Evolutionary conservation across 805 yeast species (phyloP).

Genomic region (Deakozyma indianensis): DNA sequence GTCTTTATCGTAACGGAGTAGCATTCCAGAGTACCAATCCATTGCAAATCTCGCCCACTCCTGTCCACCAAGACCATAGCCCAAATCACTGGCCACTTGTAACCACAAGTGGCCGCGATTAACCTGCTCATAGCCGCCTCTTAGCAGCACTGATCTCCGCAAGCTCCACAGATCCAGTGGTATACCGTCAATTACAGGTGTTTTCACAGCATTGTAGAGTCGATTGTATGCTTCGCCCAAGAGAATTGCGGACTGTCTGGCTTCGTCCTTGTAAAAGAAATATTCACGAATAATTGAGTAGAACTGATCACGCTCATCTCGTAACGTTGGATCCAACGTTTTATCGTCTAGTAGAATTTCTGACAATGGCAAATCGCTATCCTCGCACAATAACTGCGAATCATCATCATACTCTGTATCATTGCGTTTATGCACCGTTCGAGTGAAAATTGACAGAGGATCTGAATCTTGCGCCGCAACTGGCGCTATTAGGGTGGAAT

Average conservation of each 20-base stretch:
- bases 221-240: background rate
- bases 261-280: conserved; percentile 26
- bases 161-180: conserved; percentile 50
- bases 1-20: conserved; percentile 42
- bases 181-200: conserved; percentile 56
- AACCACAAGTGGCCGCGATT: conserved; percentile 63
- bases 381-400: background rate
- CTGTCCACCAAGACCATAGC: conserved; percentile 25
- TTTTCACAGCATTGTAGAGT: conserved; percentile 19
- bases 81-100: conserved; percentile 67
- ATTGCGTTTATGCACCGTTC: background rate
- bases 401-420: background rate
- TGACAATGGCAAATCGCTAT: background rate
- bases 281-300: conserved; percentile 35
- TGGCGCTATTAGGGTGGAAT: background rate
- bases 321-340: conserved; percentile 32
- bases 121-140: conserved; percentile 60
- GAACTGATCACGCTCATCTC: conserved; percentile 25
- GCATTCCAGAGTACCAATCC: conserved; percentile 14
- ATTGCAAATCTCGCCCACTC: background rate
- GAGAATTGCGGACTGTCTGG: conserved; percentile 12
- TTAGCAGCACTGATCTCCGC: conserved; percentile 38
- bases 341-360: conserved; percentile 31
- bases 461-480: background rate
- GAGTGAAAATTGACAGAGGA: background rate